Evolutionary conservation across 2,329 filamentous ascomycete species (phyloP), one percentile per base, ranked within the genome.

Genomic region (Fusarium fujikuroi): DNA sequence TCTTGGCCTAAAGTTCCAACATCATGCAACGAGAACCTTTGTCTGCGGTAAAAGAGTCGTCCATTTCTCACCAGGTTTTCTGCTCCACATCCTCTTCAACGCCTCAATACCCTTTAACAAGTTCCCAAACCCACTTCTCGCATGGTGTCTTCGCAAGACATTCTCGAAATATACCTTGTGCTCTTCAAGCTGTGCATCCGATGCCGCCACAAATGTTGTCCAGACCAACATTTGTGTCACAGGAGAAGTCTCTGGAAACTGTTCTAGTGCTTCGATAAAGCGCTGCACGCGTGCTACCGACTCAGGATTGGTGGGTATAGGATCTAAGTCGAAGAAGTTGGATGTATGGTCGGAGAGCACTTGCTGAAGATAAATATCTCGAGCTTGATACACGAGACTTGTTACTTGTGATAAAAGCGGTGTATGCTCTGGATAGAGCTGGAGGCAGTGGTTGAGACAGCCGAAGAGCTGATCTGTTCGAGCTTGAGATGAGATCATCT

Each of bases 351-450:
- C 76, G 3, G 72, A 70, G 1, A 73, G 23, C 8, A 75, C 92
- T 81, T 95, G 93, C 76, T 97, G 94, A 3, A 97, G 85, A 78
- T 93, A 96, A 54, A 97, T 97, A 4, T 91, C 90, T 7, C 93
- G 92, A 1, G 94, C 93, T 78, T 97, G 94, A 2, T 97, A 89
- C 75, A 93, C 93, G 84, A 97, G 92, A 72, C 97, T 95, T 49
- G 91, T 86, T 76, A 97, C 88, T 50, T 94, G 91, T 2, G 90
- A 91, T 73, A 91, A 92, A 4, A 93, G 89, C 2, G 97, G 83
- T 9, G 91, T 88, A 68, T 93, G 93, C 79, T 97, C 93, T 75
- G 97, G 88, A 12, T 89, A 86, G 9, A 94, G 88, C 79, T 97
- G 94, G 5, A 75, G 61, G 0, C 74, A 77, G 53, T 76, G 66